Percentiles rank a stretch among this genome's conserved stretches.
phyloP scores from a whole-genome alignment of 1,284 basidiomycete genomes.

The Takashimella tepidaria region DNA sequence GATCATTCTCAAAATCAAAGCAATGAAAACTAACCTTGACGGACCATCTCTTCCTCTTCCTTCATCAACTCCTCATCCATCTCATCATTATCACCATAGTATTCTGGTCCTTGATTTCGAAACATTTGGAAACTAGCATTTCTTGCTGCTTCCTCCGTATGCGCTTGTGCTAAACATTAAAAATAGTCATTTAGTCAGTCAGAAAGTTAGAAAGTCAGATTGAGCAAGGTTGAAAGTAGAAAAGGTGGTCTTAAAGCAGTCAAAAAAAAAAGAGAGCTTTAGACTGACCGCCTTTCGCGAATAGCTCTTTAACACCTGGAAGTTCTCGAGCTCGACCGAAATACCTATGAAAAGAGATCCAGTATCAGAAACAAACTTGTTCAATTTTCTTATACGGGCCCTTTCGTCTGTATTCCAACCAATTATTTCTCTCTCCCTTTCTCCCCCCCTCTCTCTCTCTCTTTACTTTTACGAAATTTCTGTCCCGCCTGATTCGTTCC shows the following conservation, averaged over 20 bases:
- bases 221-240: not conserved
- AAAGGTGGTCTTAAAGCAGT: no score
- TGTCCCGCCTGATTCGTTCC: slow-evolving; percentile 1
- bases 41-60: slow-evolving; percentile 67
- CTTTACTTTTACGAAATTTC: not conserved
- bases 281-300: slow-evolving; percentile 67
- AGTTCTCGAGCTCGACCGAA: slow-evolving; percentile 96
- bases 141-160: slow-evolving; percentile 69
- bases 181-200: no score
- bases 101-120: slow-evolving; percentile 75
- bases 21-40: slow-evolving; percentile 58
- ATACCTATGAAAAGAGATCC: no score
- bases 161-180: slow-evolving; percentile 55
- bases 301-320: slow-evolving; percentile 91
- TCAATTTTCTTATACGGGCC: no score
- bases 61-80: slow-evolving; percentile 62
- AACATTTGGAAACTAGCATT: slow-evolving; percentile 81
- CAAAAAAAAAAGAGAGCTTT: not conserved
- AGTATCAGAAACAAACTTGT: no score
- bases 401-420: no score
- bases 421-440: no score
- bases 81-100: slow-evolving; percentile 91
- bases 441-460: not conserved
- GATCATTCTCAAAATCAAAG: not conserved
- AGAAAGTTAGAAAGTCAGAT: not conserved